Base-by-base conservation (phyloP, 176 grass and related monocot species). In the Stipa capillata region DNA sequence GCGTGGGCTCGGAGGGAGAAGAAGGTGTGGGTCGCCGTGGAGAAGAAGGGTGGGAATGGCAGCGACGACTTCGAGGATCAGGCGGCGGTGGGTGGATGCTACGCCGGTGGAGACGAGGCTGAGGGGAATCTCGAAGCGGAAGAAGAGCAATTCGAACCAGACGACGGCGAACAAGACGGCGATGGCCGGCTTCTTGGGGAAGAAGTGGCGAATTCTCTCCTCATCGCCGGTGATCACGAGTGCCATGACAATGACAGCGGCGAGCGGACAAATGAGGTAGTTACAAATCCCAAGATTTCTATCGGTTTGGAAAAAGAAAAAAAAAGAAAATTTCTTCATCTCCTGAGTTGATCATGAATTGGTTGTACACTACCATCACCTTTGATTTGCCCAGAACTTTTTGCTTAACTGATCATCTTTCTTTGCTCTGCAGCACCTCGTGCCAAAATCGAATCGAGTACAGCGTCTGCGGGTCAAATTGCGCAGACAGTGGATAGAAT, bases 1-100 rank as follows among this genome's bases (percentile, higher is more conserved):
- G 18, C 27, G 27, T 43, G 41, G 18, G 5, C 2, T 31, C 65
- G 7, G 50, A 59, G 67, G 80, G 65, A 42, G 33, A 86, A 63
- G 27, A 79, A 40, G 56, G 58, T 86, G 43, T 84, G 87, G 90
- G 80, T 89, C 24, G 54, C 79, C 77, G 79, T 83, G 21, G 37
- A 51, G 75, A 89, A 51, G 76, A 77, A 84, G 55, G 60, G 9
- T 0, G 67, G 16, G n/a, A 23, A 18, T 0, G 39, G 39, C 29
- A 17, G 47, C 10, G 43, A 51, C 34, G 79, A 73, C 6, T 47
- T 16, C 16, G 73, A 85, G 4, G 80, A 81, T 15, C 53, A 49
- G 27, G 49, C 62, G 16, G 40, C 10, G 9, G 65, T 7, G 16
- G 68, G 64, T 8, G 77, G 79, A 12, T 85, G 65, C 6, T 77